Evolutionary conservation across 2,329 filamentous ascomycete genomes (phyloP).

Genomic region (Alternaria longipes): DNA sequence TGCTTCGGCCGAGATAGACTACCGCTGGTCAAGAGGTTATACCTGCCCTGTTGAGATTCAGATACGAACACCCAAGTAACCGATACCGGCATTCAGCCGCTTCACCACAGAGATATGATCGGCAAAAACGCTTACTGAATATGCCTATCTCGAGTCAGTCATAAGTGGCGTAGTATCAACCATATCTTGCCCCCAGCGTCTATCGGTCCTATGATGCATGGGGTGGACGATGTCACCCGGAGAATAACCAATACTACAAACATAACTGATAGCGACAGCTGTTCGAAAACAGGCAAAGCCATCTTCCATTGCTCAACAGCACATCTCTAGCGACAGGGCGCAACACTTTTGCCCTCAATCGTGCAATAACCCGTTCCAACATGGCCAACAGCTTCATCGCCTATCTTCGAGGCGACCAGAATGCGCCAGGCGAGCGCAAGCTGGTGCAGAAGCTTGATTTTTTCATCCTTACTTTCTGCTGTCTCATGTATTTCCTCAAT

Average conservation of each 20-base stretch:
- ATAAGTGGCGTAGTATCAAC: constrained; percentile 19
- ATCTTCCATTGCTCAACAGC: neutral
- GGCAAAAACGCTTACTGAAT: constrained; percentile 21
- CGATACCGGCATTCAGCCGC: constrained; percentile 26
- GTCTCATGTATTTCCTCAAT: constrained; percentile 56
- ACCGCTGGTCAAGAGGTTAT: neutral
- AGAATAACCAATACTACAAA: constrained; percentile 6
- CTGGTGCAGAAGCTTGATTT: constrained; percentile 69
- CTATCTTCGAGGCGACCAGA: constrained; percentile 49
- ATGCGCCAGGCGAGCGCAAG: constrained; percentile 52
- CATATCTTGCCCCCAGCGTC: constrained; percentile 20
- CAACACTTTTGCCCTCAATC: neutral
- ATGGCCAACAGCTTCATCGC: constrained; percentile 43
- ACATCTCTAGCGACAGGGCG: neutral
- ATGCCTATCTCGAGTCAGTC: constrained; percentile 22
- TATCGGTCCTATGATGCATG: constrained; percentile 14
- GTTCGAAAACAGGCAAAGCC: neutral
- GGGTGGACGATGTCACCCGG: constrained; percentile 19
- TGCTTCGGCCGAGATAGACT: constrained; percentile 9
- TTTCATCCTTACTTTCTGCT: constrained; percentile 72
- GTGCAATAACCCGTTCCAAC: neutral
- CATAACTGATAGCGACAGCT: constrained; percentile 1
- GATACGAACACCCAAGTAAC: constrained; percentile 4
- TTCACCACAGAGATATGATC: constrained; percentile 5
- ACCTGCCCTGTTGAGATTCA: constrained; percentile 19